A percentile compares a stretch with the other conserved stretches of the same genome.
Conservation (phyloP, 1,284 basidiomycete species). For the Phaffia rhodozyma region DNA sequence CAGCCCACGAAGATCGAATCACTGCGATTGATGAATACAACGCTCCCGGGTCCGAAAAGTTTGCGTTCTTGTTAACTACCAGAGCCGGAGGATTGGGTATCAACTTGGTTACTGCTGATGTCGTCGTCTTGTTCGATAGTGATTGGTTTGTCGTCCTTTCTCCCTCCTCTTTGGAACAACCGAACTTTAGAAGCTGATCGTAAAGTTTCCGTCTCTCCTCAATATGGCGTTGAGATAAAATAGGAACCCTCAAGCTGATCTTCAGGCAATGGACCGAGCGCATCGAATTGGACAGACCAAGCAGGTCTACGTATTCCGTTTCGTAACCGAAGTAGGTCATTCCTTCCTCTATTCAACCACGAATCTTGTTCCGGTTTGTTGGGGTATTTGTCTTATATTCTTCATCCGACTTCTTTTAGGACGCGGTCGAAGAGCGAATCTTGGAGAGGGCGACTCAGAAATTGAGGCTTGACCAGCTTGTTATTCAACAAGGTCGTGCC, state of each 20-base stretch:
- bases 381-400: neutral
- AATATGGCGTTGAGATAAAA: neutral
- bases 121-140: constrained; percentile 94
- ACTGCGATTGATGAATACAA: constrained; percentile 96
- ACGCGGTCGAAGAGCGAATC: constrained; percentile 94
- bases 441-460: constrained; percentile 95
- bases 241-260: constrained; percentile 95
- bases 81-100: constrained; percentile 98
- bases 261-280: constrained; percentile 98
- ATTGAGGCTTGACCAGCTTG: constrained; percentile 85
- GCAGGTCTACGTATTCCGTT: constrained; percentile 96
- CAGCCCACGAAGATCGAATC: constrained; percentile 93
- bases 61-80: constrained; percentile 93
- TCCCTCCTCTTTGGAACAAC: neutral
- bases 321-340: constrained; percentile 67
- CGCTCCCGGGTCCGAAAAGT: constrained; percentile 85
- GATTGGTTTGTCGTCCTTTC: constrained; percentile 57
- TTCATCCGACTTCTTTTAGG: constrained; percentile 25
- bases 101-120: constrained; percentile 88
- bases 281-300: constrained; percentile 98
- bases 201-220: neutral
- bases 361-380: constrained; percentile 1
- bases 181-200: constrained; percentile 20
- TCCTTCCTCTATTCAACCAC: neutral
- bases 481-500: constrained; percentile 87